Conservation (phyloP, 345 rosid genomes). For the Sapria himalayana region DNA sequence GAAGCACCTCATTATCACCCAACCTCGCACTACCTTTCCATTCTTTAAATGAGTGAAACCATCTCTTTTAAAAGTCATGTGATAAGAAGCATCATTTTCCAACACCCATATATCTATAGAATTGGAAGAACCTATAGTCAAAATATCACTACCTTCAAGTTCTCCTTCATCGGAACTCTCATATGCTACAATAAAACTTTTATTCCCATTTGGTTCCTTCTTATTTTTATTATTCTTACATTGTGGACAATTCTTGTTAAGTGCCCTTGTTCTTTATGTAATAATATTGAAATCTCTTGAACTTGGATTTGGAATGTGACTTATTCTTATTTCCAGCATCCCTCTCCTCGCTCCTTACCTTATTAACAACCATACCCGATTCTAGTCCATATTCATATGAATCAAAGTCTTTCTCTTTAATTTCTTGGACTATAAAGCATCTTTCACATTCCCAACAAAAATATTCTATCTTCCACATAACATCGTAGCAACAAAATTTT, state of each 20-base stretch:
- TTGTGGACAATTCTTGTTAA: neutral
- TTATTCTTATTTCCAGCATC: too few species aligned
- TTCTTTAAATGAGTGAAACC: neutral
- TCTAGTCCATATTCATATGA: neutral
- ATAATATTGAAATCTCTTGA: too few species aligned
- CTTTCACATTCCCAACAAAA: neutral
- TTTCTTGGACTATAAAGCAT: neutral
- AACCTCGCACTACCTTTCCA: neutral
- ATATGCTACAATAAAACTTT: neutral
- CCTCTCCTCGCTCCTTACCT: neutral
- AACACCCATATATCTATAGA: neutral
- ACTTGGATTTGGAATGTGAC: neutral
- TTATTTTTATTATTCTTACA: neutral
- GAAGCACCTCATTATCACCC: neutral
- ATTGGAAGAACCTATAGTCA: neutral
- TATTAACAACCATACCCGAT: neutral
- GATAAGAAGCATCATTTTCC: neutral
- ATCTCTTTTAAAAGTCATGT: too few species aligned
- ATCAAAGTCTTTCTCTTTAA: neutral
- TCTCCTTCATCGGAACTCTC: neutral
- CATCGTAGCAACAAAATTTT: neutral
- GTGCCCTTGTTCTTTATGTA: neutral
- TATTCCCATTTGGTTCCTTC: neutral
- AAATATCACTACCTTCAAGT: neutral
- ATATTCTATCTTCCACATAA: neutral